A percentile compares a stretch with the other conserved stretches of the same genome.
These are phyloP conservation scores for Tolypocladium inflatum DNA, from an alignment of 2,329 filamentous ascomycete species.

Conservation along the genomic window DNA sequence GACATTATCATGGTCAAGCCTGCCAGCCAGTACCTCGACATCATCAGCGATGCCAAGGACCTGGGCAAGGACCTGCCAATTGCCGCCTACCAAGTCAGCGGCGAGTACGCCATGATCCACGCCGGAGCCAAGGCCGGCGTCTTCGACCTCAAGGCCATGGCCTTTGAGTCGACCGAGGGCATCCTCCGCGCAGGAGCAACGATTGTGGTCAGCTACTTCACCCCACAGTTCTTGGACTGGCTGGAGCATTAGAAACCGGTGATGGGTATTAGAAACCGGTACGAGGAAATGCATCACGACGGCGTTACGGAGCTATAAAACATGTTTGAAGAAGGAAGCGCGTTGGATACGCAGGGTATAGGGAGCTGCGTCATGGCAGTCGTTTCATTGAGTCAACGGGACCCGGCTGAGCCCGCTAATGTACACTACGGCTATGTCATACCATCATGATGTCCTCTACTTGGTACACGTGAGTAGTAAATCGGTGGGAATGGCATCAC, in stretches of 20 bases:
- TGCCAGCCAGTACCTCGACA: conserved; percentile 89
- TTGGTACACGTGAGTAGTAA: neutral
- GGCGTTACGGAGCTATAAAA: neutral
- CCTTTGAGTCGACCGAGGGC: conserved; percentile 86
- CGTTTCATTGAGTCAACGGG: neutral
- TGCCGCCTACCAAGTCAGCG: conserved; percentile 93
- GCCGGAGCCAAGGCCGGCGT: conserved; percentile 92
- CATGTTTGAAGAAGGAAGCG: neutral
- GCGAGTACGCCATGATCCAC: conserved; percentile 97
- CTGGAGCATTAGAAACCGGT: conserved; percentile 37
- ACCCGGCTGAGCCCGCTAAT: neutral
- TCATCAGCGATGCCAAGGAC: conserved; percentile 95
- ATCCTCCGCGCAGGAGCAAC: conserved; percentile 88
- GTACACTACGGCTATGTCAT: neutral
- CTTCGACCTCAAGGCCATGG: conserved; percentile 91
- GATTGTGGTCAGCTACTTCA: conserved; percentile 92
- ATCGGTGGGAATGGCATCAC: neutral
- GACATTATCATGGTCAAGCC: conserved; percentile 99
- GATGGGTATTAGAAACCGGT: neutral
- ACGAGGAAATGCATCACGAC: neutral
- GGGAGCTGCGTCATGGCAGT: neutral
- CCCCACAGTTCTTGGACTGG: conserved; percentile 68
- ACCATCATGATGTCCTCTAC: neutral
- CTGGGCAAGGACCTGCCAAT: conserved; percentile 85
- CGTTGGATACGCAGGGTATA: neutral